These are phyloP conservation scores for Wickerhamomyces queroliae DNA, from an alignment of 805 yeast genomes.

Conservation along the genomic window DNA sequence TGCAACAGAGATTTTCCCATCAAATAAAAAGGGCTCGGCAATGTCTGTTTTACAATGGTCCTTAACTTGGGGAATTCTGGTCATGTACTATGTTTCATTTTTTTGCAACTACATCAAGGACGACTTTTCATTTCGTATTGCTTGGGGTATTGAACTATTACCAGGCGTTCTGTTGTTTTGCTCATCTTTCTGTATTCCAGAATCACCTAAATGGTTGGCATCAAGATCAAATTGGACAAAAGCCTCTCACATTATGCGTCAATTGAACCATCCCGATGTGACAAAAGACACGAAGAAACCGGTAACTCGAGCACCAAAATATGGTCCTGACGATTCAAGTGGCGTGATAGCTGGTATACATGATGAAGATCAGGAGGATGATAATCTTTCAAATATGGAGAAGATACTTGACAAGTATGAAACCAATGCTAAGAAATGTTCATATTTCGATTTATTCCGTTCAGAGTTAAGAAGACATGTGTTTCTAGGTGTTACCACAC, in stretches of 20 bases:
- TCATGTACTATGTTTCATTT: conserved; percentile 45
- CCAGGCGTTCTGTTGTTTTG: conserved; percentile 42
- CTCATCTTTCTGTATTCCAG: conserved; percentile 38
- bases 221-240: conserved; percentile 29
- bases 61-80: conserved; percentile 53
- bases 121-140: conserved; percentile 53
- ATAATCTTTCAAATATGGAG: conserved; percentile 20
- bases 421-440: conserved; percentile 22
- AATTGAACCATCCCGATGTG: conserved; percentile 10
- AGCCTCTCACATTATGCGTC: conserved; percentile 26
- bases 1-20: conserved; percentile 44
- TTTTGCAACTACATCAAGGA: conserved; percentile 36
- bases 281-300: conserved; percentile 3
- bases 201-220: conserved; percentile 56
- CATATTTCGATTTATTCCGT: conserved; percentile 29
- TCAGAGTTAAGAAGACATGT: conserved; percentile 29
- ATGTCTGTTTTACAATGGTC: conserved; percentile 52
- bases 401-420: conserved; percentile 13
- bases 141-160: conserved; percentile 55
- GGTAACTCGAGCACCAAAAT: conserved; percentile 3
- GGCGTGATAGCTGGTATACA: background rate
- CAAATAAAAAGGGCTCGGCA: conserved; percentile 40
- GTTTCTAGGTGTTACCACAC: conserved; percentile 32
- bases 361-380: conserved; percentile 4
- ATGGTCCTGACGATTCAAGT: background rate